Evolutionary conservation across 768 basidiomycete species (phyloP).

Genomic region (Vararia minispora): DNA sequence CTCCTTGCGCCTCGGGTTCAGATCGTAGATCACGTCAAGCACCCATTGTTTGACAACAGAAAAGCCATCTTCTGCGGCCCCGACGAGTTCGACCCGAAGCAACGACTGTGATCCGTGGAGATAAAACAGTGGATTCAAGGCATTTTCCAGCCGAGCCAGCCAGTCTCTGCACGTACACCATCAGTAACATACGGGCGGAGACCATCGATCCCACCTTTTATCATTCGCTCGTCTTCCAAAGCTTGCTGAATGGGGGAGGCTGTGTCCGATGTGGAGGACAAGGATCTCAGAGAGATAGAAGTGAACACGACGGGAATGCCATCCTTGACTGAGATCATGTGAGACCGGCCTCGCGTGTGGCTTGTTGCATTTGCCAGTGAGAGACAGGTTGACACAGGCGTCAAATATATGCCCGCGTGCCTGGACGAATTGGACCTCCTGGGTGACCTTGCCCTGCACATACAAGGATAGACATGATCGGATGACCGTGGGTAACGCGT

Average conservation of each 20-base stretch:
- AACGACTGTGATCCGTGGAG: constrained; percentile 31
- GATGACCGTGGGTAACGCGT: too few species aligned
- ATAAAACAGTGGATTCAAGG: constrained; percentile 35
- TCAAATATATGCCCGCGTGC: constrained; percentile 3
- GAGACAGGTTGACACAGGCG: constrained; percentile 15
- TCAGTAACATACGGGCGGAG: background rate
- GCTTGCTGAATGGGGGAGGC: background rate
- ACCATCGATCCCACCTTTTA: too few species aligned
- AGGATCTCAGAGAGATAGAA: constrained; percentile 39
- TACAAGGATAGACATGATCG: too few species aligned
- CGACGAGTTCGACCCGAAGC: constrained; percentile 26
- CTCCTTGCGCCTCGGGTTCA: constrained; percentile 15
- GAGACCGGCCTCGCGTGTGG: constrained; percentile 24
- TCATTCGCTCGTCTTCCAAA: background rate
- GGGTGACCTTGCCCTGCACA: too few species aligned
- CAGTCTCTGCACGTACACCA: constrained; percentile 25
- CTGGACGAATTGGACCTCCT: too few species aligned
- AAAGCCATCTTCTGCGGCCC: constrained; percentile 26
- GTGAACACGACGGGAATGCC: constrained; percentile 31
- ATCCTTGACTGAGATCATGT: constrained; percentile 17
- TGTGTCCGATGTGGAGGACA: constrained; percentile 28
- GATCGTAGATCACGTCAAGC: constrained; percentile 25
- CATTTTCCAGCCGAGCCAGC: constrained; percentile 36
- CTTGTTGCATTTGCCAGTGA: constrained; percentile 25
- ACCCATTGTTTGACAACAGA: constrained; percentile 35